Evolutionary conservation across 768 basidiomycete species (phyloP), one percentile per base, ranked within the genome.

Genomic region (Boletus eberwhitei): DNA sequence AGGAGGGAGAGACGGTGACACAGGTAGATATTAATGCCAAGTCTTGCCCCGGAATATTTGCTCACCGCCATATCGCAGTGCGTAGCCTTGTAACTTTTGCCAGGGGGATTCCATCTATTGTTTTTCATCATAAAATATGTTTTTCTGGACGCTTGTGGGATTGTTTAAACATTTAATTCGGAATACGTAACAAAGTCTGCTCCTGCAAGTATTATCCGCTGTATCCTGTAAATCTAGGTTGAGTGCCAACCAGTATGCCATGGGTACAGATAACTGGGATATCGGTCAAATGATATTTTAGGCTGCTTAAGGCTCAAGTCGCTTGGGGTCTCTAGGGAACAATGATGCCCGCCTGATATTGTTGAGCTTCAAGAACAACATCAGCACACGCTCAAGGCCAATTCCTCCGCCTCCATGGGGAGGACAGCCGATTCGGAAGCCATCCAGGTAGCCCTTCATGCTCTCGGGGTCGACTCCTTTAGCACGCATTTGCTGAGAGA

Each of bases 321-420:
- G 80, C 77, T 93, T 96, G 53, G 97, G 97, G 75, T 98, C 97
- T 65, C 97, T 83, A 14, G 97, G 97, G 86, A 98, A 98, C 67
- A 98, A 68, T 24, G 90, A 90, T 24, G 93, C 94, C 47, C 93
- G 78, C 48, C 96, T 81, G 66, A 98, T 94, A 77, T 98, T 97
- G 76, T 89, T 90, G 59, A 99, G 80, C 76, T 96, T 95, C 71
- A 99, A 77, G 84, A 94, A 99, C 61, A 99, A 77, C 95, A 98
- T 98, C 67, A 98, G 73, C 48, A 99, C 94, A 51, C 93, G 89
- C 74, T 97, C 94, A 56, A 95, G 78, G 50, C 92, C 95, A 62
- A 98, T 93, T 56, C 96, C 96, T 58, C 94, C 96, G 61, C 96
- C 97, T 45, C 93, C 97, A 72, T 99, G 97, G 16, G 97, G 95